A percentile compares a stretch with the other conserved stretches of the same genome.
Conservation (phyloP, 805 yeast genomes). For the Naumovozyma castellii region DNA sequence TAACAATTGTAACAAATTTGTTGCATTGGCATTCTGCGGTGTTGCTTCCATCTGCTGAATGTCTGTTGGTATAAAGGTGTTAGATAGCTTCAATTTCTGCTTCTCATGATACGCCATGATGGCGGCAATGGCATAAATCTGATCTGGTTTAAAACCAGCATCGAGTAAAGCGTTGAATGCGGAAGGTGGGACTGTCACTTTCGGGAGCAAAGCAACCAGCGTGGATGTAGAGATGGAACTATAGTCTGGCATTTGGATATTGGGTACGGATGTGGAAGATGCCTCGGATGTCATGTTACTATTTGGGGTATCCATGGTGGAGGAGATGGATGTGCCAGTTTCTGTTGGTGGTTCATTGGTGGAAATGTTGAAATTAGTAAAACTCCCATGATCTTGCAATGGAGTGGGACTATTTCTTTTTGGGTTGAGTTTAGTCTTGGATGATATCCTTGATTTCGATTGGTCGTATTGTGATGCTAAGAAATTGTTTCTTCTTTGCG, state of each 20-base stretch:
- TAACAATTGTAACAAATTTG: not conserved
- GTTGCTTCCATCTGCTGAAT: no score
- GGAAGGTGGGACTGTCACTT: conserved; percentile 62
- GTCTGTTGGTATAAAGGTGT: no score
- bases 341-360: no score
- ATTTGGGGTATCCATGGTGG: no score
- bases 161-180: conserved; percentile 52
- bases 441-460: conserved; percentile 24
- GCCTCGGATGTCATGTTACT: not conserved
- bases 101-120: conserved; percentile 60
- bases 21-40: not conserved
- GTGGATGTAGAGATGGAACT: conserved; percentile 25
- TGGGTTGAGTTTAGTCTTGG: conserved; percentile 3
- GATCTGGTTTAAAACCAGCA: conserved; percentile 59
- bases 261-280: conserved; percentile 2
- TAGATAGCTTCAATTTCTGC: conserved; percentile 12
- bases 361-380: conserved; percentile 14
- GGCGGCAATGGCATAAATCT: conserved; percentile 63
- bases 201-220: conserved; percentile 40
- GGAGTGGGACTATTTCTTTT: not conserved
- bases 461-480: conserved; percentile 27
- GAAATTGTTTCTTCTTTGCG: conserved; percentile 24
- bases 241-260: conserved; percentile 22
- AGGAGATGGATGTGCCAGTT: no score
- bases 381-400: conserved; percentile 19